Conservation (phyloP, 768 basidiomycete genomes). For the Crassisporium funariophilum region DNA sequence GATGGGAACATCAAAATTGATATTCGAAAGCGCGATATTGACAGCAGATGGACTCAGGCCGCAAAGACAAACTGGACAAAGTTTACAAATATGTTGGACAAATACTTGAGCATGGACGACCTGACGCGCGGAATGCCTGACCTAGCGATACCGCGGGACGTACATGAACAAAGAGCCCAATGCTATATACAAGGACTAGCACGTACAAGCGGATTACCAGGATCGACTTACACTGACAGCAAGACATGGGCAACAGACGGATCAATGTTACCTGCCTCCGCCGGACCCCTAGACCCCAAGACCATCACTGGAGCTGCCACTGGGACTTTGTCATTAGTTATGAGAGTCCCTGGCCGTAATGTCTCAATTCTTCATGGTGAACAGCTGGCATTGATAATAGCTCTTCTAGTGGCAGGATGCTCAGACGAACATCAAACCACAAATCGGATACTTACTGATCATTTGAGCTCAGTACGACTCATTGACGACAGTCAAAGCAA, state of each 20-base stretch:
- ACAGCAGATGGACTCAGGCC: not conserved
- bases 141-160: not conserved
- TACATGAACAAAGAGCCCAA: not conserved
- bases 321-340: constrained; percentile 1
- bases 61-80: constrained; percentile 4
- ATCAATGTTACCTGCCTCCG: constrained; percentile 10
- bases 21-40: too few relatives aligned
- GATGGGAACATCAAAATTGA: too few relatives aligned
- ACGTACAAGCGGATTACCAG: not conserved
- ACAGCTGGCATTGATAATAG: constrained; percentile 6
- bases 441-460: constrained; percentile 7
- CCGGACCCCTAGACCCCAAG: constrained; percentile 5
- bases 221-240: not conserved
- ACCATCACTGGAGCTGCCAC: constrained; percentile 3
- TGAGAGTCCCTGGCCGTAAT: constrained; percentile 7
- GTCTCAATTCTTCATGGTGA: constrained; percentile 13
- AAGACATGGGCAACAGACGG: constrained; percentile 15
- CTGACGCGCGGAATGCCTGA: not conserved
- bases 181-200: not conserved
- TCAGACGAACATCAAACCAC: not conserved
- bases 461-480: constrained; percentile 10
- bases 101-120: not conserved
- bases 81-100: not conserved
- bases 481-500: constrained; percentile 6
- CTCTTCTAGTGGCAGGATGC: not conserved